Conservation (phyloP, 441 rosid genomes). For the Corymbia citriodora region DNA sequence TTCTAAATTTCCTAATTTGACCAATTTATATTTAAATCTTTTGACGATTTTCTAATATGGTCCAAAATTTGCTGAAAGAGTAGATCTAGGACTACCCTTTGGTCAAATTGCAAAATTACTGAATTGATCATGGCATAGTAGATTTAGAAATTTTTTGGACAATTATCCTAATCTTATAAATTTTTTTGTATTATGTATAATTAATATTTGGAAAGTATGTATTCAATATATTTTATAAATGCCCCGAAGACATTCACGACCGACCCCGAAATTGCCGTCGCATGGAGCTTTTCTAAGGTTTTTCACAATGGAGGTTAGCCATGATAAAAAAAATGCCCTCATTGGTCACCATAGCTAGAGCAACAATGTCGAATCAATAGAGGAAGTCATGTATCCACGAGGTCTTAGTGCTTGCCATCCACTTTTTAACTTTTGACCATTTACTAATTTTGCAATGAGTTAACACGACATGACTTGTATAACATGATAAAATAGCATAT, state of each 20-base stretch:
- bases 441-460: no score
- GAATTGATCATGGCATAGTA: accelerated
- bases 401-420: no score
- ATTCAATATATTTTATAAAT: background rate
- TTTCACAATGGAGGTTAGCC: no score
- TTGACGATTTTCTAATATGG: background rate
- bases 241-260: background rate
- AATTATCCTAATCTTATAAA: background rate
- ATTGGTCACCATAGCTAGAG: background rate
- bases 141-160: background rate
- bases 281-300: background rate
- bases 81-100: background rate
- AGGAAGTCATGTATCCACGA: no score
- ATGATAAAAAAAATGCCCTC: background rate
- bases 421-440: no score
- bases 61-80: accelerated
- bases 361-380: no score
- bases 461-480: background rate
- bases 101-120: accelerated
- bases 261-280: background rate
- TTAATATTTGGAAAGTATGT: background rate
- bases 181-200: background rate
- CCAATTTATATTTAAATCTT: background rate
- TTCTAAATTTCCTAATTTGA: background rate
- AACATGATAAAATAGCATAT: no score